Evolutionary conservation across 345 rosid genomes (phyloP).

Genomic region (Microcos paniculata): DNA sequence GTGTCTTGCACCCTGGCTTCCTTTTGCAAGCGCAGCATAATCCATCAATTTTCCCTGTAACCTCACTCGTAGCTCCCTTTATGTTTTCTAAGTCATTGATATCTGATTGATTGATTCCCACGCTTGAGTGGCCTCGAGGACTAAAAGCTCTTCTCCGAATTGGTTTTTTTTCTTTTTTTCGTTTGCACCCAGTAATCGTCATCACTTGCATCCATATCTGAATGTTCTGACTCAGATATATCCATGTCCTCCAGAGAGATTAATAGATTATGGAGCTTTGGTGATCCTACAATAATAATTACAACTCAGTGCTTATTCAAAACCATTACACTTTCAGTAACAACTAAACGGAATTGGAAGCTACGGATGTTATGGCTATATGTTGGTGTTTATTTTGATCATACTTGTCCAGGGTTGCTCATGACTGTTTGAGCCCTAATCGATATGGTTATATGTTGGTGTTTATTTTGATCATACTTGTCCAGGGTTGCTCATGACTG

Average conservation of each 20-base stretch:
- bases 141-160: conserved; percentile 44
- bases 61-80: conserved; percentile 36
- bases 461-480: no score
- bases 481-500: no score
- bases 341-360: neutral
- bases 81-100: no score
- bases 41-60: conserved; percentile 18
- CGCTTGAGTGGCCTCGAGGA: conserved; percentile 33
- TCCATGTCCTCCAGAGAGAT: conserved; percentile 86
- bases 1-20: conserved; percentile 67
- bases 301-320: no score
- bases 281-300: conserved; percentile 33
- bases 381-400: no score
- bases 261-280: conserved; percentile 49
- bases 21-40: conserved; percentile 69
- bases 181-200: conserved; percentile 67
- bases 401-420: no score
- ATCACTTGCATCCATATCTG: conserved; percentile 40
- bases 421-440: no score
- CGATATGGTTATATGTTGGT: no score
- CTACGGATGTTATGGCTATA: no score
- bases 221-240: conserved; percentile 68
- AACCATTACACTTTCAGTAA: neutral
- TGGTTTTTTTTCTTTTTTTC: conserved; percentile 23
- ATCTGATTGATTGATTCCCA: conserved; percentile 26